Base-by-base conservation (phyloP, 75 land plant species). In the Larix kaempferi region DNA sequence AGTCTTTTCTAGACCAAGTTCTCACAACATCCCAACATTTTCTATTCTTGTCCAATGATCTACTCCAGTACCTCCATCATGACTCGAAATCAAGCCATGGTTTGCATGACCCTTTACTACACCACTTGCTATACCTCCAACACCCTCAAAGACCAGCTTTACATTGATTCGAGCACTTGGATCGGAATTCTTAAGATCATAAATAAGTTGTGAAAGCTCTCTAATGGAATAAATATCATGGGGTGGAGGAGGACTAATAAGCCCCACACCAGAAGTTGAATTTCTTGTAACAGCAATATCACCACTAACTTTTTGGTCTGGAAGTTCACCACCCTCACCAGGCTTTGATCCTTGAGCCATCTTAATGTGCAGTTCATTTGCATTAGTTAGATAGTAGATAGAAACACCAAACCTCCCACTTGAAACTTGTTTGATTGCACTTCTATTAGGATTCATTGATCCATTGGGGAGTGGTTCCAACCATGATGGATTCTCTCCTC, bases 101-200 rank as follows among this genome's bases (percentile, higher is more conserved):
- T 97, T 98, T 44, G n/a, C 98, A 89, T 95, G 99, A 19, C 99
- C 99, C 84, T 97, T 97, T 2, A 97, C 99, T 66, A 97, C 99
- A 12, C 98, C 99, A 85, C 95, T 91, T 10, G 98, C 98, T 78
- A 97, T 86, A 3, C 94, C 98, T 61, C 99, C 99, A 74, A 94
- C 98, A 77, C 95, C 95, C 83, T 94, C 98, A 33, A 98, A 97
- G 3, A 97, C 99, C 57, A 97, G n/a, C 84, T 94, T 97, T 69
- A 97, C 98, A 78, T 98, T 97, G 69, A 97, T 89, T 49, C 98
- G 86, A 76, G 99, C 99, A 2, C 89, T 80, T 52, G 98, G 99
- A 78, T 97, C 94, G 4, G 98, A 72, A 75, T 97, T 97, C 98
- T 96, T 75, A 77, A 85, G 56, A 69, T n/a, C n/a, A n/a, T n/a